Base-by-base conservation (phyloP, 441 rosid species). In the Populus hybrid region DNA sequence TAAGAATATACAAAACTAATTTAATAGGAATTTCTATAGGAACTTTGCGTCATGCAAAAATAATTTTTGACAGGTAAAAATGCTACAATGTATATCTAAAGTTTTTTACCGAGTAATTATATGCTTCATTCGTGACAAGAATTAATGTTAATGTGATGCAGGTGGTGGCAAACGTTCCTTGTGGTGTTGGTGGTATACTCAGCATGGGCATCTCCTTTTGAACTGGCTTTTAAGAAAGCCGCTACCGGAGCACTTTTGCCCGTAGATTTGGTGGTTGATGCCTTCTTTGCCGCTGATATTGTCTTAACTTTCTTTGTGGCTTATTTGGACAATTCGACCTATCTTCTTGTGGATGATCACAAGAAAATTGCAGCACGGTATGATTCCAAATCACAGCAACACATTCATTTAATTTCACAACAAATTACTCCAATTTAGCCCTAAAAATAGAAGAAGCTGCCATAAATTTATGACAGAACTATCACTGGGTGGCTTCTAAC, bases 141-240 rank as follows among this genome's bases (percentile, higher is more conserved):
- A 50, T 50, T 45, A 6, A 53, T 5, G 61, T 16, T 53, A 6
- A 53, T 18, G n/a, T 53, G 61, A 4, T 68, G 85, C 81, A 92
- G 99, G 77, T 81, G 79, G 85, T 93, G 99, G 99, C 94, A 93
- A 74, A 83, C 95, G 12, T 89, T 86, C 73, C 85, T 95, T 36
- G 97, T 93, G 79, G 78, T 79, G 12, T 73, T 95, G 78, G 98
- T 93, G 75, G 82, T 87, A 1, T 93, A 95, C 88, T 91, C 97
- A 0, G 94, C 97, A 20, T 95, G 98, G 99, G 92, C 91, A 67
- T 89, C 98, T n/a, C 82, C 88, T 0, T 95, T 95, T 24, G 96
- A 92, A 82, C 74, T 95, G 4, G 98, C 98, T 3, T 95, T 95
- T 80, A 84, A 50, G 66, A 89, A 50, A 84, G 89, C 90, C 1